A percentile compares a stretch with the other conserved stretches of the same genome.
Conservation (phyloP, 1,284 basidiomycete species). For the Sphagnurus paluster region DNA sequence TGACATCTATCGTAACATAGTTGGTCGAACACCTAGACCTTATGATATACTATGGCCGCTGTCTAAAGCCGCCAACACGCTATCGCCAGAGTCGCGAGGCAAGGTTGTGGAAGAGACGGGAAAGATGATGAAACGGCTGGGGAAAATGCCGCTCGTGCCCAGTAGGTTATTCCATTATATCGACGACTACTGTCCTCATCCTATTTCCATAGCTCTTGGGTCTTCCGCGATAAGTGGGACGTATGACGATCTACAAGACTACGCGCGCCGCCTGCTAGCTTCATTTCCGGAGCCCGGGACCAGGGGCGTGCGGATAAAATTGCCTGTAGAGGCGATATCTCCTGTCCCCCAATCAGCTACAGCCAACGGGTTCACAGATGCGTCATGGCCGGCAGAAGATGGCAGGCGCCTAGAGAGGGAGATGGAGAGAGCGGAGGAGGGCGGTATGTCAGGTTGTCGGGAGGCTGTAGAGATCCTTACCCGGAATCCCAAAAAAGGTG, state of each 20-base stretch:
- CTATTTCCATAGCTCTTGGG: conserved; percentile 11
- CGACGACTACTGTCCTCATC: too few relatives aligned
- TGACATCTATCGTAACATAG: conserved; percentile 33
- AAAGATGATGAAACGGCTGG: conserved; percentile 12
- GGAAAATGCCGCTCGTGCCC: conserved; percentile 8
- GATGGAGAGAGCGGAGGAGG: conserved; percentile 41
- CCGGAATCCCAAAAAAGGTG: conserved; percentile 85
- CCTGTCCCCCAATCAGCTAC: conserved; percentile 18
- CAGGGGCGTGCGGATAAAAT: conserved; percentile 30
- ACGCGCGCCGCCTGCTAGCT: conserved; percentile 47
- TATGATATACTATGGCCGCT: conserved; percentile 77
- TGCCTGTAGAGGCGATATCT: conserved; percentile 29
- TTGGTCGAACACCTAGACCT: conserved; percentile 49
- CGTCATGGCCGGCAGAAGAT: conserved; percentile 26
- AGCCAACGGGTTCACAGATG: conserved; percentile 13
- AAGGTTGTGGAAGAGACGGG: conserved; percentile 32
- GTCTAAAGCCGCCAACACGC: conserved; percentile 33
- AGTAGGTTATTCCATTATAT: too few relatives aligned
- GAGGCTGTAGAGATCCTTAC: conserved; percentile 92
- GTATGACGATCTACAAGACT: conserved; percentile 35
- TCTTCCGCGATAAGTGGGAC: conserved; percentile 24
- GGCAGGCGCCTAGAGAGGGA: conserved; percentile 34
- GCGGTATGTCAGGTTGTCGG: conserved; percentile 69
- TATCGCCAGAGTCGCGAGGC: conserved; percentile 14
- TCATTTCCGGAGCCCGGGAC: conserved; percentile 39